Evolutionary conservation across 768 basidiomycete species (phyloP).

Genomic region (Dacryopinax spathularia): DNA sequence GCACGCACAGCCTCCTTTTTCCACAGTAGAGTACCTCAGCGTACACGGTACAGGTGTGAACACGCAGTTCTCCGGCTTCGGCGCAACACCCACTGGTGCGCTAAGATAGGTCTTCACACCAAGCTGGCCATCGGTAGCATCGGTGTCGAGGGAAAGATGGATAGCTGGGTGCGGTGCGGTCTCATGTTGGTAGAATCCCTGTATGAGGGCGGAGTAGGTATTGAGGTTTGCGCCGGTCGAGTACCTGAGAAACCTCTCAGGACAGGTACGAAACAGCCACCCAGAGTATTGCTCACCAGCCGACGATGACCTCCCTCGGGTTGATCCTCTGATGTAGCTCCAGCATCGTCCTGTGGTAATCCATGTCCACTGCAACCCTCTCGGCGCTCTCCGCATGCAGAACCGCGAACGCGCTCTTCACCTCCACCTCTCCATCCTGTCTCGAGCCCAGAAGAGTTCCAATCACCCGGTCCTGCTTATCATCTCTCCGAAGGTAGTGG

Average conservation of each 20-base stretch:
- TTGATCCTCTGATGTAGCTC: constrained; percentile 76
- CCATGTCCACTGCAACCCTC: constrained; percentile 92
- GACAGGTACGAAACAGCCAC: neutral
- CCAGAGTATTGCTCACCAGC: constrained; percentile 51
- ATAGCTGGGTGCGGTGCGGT: constrained; percentile 77
- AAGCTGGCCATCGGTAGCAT: constrained; percentile 47
- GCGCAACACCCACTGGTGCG: constrained; percentile 74
- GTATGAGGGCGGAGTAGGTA: constrained; percentile 90
- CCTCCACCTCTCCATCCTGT: constrained; percentile 42
- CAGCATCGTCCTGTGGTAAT: constrained; percentile 86
- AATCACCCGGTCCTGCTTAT: constrained; percentile 75
- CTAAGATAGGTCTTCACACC: constrained; percentile 81
- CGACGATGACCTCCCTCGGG: constrained; percentile 80
- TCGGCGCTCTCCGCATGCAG: constrained; percentile 84
- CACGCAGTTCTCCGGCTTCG: constrained; percentile 88
- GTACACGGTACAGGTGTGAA: constrained; percentile 87
- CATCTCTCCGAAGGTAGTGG: constrained; percentile 81
- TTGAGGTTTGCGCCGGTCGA: constrained; percentile 83
- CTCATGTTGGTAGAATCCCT: constrained; percentile 94
- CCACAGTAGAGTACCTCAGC: constrained; percentile 65
- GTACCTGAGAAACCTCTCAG: constrained; percentile 44
- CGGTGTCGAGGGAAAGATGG: constrained; percentile 82
- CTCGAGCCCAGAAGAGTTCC: constrained; percentile 86
- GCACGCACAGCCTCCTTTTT: constrained; percentile 69
- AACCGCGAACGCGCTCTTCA: constrained; percentile 78